Conservation (phyloP, 2,329 filamentous ascomycete species). For the Teratosphaeriaceae sp. region DNA sequence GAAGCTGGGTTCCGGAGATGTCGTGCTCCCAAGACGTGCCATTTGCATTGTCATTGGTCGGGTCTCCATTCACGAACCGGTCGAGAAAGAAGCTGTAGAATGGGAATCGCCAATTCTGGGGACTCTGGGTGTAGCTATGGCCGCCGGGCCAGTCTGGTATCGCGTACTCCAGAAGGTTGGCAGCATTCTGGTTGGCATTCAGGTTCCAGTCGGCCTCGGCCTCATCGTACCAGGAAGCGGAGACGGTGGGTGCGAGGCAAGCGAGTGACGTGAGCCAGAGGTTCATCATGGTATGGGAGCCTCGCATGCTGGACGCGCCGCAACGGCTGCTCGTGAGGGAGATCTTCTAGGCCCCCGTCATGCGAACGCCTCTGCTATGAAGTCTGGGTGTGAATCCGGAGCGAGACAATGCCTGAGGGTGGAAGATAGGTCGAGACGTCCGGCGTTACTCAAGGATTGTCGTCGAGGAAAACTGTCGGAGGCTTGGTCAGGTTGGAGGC, state of each 20-base stretch:
- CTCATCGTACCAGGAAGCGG: constrained; percentile 40
- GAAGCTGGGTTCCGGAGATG: constrained; percentile 52
- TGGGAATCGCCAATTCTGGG: constrained; percentile 58
- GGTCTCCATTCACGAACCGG: constrained; percentile 58
- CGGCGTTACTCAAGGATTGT: too few species aligned
- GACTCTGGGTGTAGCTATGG: constrained; percentile 49
- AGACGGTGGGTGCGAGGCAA: constrained; percentile 14
- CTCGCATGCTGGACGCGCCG: constrained; percentile 8
- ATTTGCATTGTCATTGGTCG: constrained; percentile 56
- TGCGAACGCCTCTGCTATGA: neutral
- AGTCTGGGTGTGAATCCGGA: neutral
- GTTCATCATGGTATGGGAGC: constrained; percentile 17
- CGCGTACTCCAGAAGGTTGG: constrained; percentile 51
- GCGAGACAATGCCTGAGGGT: too few species aligned
- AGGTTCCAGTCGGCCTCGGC: constrained; percentile 51
- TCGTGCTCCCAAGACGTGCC: constrained; percentile 57
- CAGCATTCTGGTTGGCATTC: constrained; percentile 53
- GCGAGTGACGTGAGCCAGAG: constrained; percentile 17
- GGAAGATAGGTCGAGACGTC: too few species aligned
- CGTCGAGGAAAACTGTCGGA: too few species aligned
- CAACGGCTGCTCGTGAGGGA: constrained; percentile 6
- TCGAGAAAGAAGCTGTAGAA: constrained; percentile 61
- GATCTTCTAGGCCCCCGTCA: neutral
- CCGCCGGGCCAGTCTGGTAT: constrained; percentile 40
- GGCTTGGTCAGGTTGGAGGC: too few species aligned